Base-by-base conservation (phyloP, 169 alveolate species). In the Babesia bigemina region DNA sequence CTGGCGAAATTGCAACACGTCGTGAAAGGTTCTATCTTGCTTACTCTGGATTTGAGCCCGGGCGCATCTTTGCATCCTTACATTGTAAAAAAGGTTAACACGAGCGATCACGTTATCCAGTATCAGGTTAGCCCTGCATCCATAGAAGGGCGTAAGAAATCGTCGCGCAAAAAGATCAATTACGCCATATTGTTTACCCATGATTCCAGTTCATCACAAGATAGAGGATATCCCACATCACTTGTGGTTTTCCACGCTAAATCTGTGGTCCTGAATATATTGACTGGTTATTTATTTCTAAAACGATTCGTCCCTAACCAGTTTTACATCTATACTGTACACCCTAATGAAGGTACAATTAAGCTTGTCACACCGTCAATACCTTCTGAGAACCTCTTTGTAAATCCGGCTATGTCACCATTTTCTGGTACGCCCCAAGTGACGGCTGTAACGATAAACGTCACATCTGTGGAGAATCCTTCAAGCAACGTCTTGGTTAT, bases 61-160 rank as follows among this genome's bases (percentile, higher is more conserved):
- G 45, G 24, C 29, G 72, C 72, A 39, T 8, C 2, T 1, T 17
- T 63, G 19, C 56, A 63, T 12, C 72, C 72, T 19, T 19, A 47
- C 36, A 21, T 26, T 21, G 56, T 1, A 26, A 17, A 12, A 3
- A 11, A 42, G 4, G 24, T 14, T 53, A 29, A 16, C 24, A 1
- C 7, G 36, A 1, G 59, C 44, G 17, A 0, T 33, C 36, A 11
- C 44, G n/a, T n/a, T 13, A 26, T 11, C 4, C 7, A 44, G 1
- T 59, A 33, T 26, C 49, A 16, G 48, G 9, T 59, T 59, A 29
- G 29, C 28, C 16, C 49, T 13, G 2, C 24, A 12, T 13, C 10
- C 28, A 24, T 17, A 13, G 29, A 0, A 29, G 26, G 29, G 50
- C 3, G 10, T 19, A 13, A 17, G 8, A 44, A 26, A 59, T 8